A percentile compares a stretch with the other conserved stretches of the same genome.
Evolutionary conservation across 257 asterid genomes (phyloP).

Genomic region (Ligustrum vulgare): DNA sequence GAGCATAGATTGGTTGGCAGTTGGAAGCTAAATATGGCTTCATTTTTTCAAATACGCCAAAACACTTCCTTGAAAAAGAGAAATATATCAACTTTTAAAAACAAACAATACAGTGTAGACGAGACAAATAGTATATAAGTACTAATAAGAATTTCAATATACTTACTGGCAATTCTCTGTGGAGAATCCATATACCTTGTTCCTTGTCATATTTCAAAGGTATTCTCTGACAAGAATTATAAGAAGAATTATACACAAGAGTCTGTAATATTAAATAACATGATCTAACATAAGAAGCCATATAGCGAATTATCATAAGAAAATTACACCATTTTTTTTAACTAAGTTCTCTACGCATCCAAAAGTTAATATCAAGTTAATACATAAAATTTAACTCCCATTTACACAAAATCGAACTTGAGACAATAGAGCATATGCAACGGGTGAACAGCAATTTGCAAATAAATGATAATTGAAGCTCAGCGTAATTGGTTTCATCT

Average conservation of each 20-base stretch:
- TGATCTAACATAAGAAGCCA: constrained; percentile 11
- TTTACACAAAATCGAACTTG: neutral
- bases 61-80: neutral
- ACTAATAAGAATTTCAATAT: neutral
- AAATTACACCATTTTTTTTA: neutral
- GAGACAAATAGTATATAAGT: neutral
- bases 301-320: neutral
- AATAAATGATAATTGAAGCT: neutral
- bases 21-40: neutral
- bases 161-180: constrained; percentile 71
- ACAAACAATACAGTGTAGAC: neutral
- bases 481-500: neutral
- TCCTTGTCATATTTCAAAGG: constrained; percentile 58
- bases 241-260: neutral
- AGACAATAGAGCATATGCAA: neutral
- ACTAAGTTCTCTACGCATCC: neutral
- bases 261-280: neutral
- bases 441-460: neutral
- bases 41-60: neutral
- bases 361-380: constrained; percentile 13
- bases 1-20: neutral
- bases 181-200: constrained; percentile 66
- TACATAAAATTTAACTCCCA: neutral
- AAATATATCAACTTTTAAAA: neutral
- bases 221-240: constrained; percentile 53